Percentiles rank a stretch among this genome's conserved stretches.
phyloP scores from a whole-genome alignment of 257 asterid species.

The Nicotiana sylvestris region DNA sequence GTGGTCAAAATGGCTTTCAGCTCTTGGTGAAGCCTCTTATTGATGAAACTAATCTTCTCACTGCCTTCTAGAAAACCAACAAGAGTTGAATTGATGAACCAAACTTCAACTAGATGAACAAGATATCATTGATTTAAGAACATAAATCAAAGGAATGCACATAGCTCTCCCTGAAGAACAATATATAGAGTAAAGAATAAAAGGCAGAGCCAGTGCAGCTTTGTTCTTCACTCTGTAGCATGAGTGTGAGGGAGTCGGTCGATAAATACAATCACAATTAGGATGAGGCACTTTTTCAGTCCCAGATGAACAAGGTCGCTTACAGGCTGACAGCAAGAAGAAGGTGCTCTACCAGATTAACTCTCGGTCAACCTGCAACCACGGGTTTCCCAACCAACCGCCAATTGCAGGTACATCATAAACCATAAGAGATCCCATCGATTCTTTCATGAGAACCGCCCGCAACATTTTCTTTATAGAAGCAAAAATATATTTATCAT shows the following conservation, averaged over 20 bases:
- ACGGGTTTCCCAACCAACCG: neutral
- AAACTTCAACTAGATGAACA: slow-evolving; percentile 8
- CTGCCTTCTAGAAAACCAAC: neutral
- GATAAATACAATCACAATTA: neutral
- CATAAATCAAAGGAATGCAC: neutral
- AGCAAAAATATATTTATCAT: neutral
- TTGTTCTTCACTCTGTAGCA: neutral
- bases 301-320: neutral
- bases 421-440: neutral
- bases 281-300: neutral
- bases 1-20: neutral
- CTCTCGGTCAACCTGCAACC: neutral
- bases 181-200: neutral
- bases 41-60: neutral
- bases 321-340: neutral
- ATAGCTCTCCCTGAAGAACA: slow-evolving; percentile 7
- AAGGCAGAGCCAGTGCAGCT: neutral
- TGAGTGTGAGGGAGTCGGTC: neutral
- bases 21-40: neutral
- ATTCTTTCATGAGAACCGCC: neutral
- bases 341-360: neutral
- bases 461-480: neutral
- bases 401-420: neutral
- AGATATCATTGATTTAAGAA: neutral
- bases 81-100: neutral